These are phyloP conservation scores for Graphilbum sp. DNA, from an alignment of 2,329 filamentous ascomycete genomes.

Conservation along the genomic window DNA sequence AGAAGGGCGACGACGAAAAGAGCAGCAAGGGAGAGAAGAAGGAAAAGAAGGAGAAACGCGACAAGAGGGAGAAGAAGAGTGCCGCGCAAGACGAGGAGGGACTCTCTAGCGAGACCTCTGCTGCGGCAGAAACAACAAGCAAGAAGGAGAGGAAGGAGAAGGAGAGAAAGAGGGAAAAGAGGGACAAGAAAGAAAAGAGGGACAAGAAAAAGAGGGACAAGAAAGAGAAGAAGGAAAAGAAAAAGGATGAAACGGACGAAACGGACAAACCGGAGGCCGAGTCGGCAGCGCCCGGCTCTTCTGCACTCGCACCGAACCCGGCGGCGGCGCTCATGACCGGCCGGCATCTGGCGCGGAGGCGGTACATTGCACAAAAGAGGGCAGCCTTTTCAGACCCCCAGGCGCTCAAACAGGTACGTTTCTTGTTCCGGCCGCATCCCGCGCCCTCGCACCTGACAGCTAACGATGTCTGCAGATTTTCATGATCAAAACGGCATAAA, in stretches of 20 bases:
- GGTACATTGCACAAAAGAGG: constrained; percentile 79
- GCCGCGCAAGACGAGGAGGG: constrained; percentile 24
- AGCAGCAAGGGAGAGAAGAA: not conserved
- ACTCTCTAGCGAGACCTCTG: too few relatives aligned
- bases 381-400: constrained; percentile 66
- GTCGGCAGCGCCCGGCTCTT: not conserved
- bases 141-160: constrained; percentile 17
- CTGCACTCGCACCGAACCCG: constrained; percentile 17
- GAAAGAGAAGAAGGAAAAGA: not conserved
- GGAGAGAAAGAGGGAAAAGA: constrained; percentile 3
- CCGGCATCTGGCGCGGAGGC: constrained; percentile 58
- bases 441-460: too few relatives aligned
- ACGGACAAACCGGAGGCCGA: not conserved
- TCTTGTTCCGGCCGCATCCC: not conserved
- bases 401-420: constrained; percentile 66
- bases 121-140: constrained; percentile 13
- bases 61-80: constrained; percentile 10
- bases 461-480: constrained; percentile 9
- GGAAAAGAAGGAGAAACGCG: not conserved
- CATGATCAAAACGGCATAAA: constrained; percentile 10
- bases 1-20: not conserved
- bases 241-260: not conserved
- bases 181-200: not conserved
- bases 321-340: constrained; percentile 22
- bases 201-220: not conserved